Conservation (phyloP, 768 basidiomycete genomes). For the Tylopilus plumbeoviolaceoides region DNA sequence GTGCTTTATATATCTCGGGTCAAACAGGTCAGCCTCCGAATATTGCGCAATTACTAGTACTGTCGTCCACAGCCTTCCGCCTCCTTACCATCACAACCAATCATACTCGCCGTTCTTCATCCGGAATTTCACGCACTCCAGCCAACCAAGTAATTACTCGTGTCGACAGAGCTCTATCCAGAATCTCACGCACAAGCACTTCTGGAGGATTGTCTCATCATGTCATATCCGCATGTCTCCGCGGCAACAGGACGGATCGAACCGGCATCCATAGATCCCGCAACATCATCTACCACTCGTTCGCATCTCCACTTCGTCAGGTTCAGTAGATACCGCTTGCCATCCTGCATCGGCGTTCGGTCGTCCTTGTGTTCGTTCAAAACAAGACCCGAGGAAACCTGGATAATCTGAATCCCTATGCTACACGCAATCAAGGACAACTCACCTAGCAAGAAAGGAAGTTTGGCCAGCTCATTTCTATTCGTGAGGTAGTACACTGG, state of each 20-base stretch:
- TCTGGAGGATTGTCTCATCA: no score
- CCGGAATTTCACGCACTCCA: no score
- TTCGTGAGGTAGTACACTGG: slow-evolving; percentile 83
- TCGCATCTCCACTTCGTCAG: slow-evolving; percentile 60
- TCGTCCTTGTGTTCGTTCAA: slow-evolving; percentile 49
- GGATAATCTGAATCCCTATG: neutral
- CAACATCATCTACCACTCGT: slow-evolving; percentile 9
- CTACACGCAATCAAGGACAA: slow-evolving; percentile 1
- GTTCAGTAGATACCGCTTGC: slow-evolving; percentile 71
- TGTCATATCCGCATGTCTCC: neutral
- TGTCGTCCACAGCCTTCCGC: no score
- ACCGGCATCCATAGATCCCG: neutral
- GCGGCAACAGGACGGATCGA: neutral
- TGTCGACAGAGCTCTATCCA: neutral
- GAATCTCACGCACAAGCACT: slow-evolving; percentile 8
- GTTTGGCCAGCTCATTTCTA: slow-evolving; percentile 39
- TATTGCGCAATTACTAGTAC: neutral
- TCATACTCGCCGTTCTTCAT: no score
- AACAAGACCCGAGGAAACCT: slow-evolving; percentile 42
- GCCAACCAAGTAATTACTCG: no score
- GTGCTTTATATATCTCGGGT: slow-evolving; percentile 4
- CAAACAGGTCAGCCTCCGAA: neutral
- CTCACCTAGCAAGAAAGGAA: slow-evolving; percentile 36
- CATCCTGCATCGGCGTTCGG: slow-evolving; percentile 59
- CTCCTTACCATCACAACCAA: no score